Percentiles rank a stretch among this genome's conserved stretches.
Evolutionary conservation across 2,329 filamentous ascomycete species (phyloP).

Genomic region (Gyromitra esculenta): DNA sequence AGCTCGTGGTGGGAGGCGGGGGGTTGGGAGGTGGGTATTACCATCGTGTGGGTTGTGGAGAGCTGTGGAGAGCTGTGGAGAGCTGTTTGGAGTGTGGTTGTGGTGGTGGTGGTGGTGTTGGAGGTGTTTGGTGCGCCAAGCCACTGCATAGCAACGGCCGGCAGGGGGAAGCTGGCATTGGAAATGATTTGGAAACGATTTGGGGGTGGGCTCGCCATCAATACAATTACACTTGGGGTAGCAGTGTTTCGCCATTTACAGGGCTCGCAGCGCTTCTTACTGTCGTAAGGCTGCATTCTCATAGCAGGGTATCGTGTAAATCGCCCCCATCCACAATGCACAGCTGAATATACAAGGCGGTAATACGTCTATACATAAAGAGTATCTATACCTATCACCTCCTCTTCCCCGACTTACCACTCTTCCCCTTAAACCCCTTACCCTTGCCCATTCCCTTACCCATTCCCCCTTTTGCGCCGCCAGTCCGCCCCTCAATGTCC

Average conservation of each 20-base stretch:
- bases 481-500: slow-evolving; percentile 70
- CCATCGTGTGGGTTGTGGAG: slow-evolving; percentile 5
- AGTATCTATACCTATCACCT: slow-evolving; percentile 15
- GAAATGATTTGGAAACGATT: neutral
- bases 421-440: slow-evolving; percentile 52
- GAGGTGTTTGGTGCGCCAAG: neutral
- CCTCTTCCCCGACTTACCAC: slow-evolving; percentile 55
- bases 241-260: no score
- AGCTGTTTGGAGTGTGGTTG: neutral
- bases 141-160: neutral
- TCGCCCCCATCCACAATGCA: no score
- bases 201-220: neutral
- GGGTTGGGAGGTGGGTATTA: neutral
- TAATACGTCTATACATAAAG: slow-evolving; percentile 2
- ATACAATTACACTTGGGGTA: no score
- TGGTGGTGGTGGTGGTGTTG: neutral
- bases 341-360: neutral
- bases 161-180: neutral
- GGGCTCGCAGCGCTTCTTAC: neutral
- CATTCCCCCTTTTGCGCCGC: slow-evolving; percentile 57
- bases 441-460: slow-evolving; percentile 55
- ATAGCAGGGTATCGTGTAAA: no score
- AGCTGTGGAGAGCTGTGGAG: neutral
- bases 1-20: neutral
- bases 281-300: neutral